Evolutionary conservation across 2,329 filamentous ascomycete species (phyloP), one percentile per base, ranked within the genome.

Genomic region (Colletotrichum plurivorum): DNA sequence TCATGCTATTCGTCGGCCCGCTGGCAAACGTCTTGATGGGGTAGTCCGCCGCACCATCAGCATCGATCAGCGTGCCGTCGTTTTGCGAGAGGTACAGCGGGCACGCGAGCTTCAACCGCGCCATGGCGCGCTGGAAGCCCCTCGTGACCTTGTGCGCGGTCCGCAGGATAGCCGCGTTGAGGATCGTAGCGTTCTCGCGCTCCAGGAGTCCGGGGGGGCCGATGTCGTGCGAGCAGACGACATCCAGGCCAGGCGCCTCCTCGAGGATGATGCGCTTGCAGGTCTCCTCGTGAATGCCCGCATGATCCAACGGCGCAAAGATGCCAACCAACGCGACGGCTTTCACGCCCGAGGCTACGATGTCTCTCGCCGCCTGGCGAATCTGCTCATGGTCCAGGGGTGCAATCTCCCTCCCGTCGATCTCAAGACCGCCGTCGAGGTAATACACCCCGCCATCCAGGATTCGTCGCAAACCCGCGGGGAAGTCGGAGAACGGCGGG

Each of bases 1-100:
- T 84, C 76, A 86, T 83, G 63, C 84, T 86, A 68, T 88, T 88
- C 0, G 86, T 88, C 13, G 86, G 84, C 0, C 86, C 86, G 48
- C 83, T 85, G 4, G 84, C 82, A 73, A 88, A 88, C 3, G 84
- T 87, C 74, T 84, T 82, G 62, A 88, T 85, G 2, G 86, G 86
- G 41, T 83, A 80, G 48, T 84, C 76, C 1, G 84, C 82, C 3
- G 86, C 85, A 0, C 80, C 78, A 1, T 80, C 79, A 5, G 83
- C 85, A 54, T 83, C 82, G 25, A 85, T 84, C 10, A 88, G 75
- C 0, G 85, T 88, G 1, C 86, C 86, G 70, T 88, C 85, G 58
- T 88, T 88, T 54, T 87, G 82, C 0, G 85, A 87, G 6, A 88
- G 75, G 65, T 84, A 88, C 1, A 85, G 77, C 0, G 81, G 81